phyloP scores from a whole-genome alignment of 257 asterid genomes.

The Przewalskia tangutica region DNA sequence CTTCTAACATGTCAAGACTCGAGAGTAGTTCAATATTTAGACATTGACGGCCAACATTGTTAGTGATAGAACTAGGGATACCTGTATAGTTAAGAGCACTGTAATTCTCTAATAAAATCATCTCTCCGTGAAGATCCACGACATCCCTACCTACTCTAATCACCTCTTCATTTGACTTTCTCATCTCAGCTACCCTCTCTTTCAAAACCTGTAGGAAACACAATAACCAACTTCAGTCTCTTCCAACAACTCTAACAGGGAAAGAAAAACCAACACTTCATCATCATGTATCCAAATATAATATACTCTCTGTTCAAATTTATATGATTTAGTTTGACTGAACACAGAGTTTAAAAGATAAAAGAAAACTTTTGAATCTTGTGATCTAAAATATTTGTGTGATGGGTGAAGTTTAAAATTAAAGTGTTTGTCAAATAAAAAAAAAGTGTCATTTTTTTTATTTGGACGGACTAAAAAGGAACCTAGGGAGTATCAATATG shows the following conservation, averaged over 20 bases:
- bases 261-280: background rate
- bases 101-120: conserved; percentile 73
- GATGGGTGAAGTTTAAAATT: too few relatives aligned
- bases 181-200: conserved; percentile 38
- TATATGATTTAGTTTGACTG: too few relatives aligned
- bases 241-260: background rate
- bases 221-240: background rate
- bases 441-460: too few relatives aligned
- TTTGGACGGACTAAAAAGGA: too few relatives aligned
- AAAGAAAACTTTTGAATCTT: too few relatives aligned
- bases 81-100: conserved; percentile 90
- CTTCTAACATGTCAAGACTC: background rate
- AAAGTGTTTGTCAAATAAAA: too few relatives aligned
- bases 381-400: too few relatives aligned
- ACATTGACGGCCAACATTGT: background rate
- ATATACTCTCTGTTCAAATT: too few relatives aligned
- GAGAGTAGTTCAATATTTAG: background rate
- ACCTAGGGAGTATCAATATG: background rate
- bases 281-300: background rate
- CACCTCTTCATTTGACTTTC: conserved; percentile 34
- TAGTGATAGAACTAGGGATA: conserved; percentile 5
- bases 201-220: conserved; percentile 39
- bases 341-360: too few relatives aligned
- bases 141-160: conserved; percentile 51
- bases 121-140: conserved; percentile 86